Conservation (phyloP, 306 rosid genomes). For the Fagus crenata region DNA sequence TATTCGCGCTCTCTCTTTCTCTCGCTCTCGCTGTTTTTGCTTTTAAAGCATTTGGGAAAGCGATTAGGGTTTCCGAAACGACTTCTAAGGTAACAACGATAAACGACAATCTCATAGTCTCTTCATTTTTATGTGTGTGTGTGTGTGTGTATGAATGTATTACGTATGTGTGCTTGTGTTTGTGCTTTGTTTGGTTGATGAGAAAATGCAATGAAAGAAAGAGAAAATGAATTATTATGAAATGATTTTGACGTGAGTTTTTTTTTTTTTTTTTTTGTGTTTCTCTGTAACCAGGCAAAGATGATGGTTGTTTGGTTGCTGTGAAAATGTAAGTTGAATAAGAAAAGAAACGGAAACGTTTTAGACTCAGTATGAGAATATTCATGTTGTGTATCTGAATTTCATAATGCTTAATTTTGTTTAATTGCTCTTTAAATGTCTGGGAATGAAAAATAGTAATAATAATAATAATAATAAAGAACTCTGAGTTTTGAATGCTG, state of each 20-base stretch:
- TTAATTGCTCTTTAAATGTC: too few species aligned
- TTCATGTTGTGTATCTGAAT: too few species aligned
- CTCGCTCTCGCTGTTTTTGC: background rate
- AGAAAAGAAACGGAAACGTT: background rate
- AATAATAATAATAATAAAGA: too few species aligned
- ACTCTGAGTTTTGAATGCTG: too few species aligned
- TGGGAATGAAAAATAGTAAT: too few species aligned
- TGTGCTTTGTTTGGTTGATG: slow-evolving; percentile 6
- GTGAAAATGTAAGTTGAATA: background rate
- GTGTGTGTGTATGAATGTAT: too few species aligned
- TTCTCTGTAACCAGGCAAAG: background rate
- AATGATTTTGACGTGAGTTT: background rate
- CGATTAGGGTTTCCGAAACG: background rate
- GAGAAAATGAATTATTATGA: background rate
- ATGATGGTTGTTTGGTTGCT: background rate
- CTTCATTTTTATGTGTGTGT: background rate
- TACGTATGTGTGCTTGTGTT: background rate
- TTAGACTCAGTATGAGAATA: background rate
- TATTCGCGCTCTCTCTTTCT: background rate
- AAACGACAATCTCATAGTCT: background rate
- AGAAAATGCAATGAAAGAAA: background rate
- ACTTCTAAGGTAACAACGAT: background rate
- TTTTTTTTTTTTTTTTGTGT: background rate
- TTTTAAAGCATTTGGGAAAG: background rate
- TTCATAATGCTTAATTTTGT: too few species aligned